Base-by-base conservation (phyloP, 768 basidiomycete species). In the Tephrocybe sp. region DNA sequence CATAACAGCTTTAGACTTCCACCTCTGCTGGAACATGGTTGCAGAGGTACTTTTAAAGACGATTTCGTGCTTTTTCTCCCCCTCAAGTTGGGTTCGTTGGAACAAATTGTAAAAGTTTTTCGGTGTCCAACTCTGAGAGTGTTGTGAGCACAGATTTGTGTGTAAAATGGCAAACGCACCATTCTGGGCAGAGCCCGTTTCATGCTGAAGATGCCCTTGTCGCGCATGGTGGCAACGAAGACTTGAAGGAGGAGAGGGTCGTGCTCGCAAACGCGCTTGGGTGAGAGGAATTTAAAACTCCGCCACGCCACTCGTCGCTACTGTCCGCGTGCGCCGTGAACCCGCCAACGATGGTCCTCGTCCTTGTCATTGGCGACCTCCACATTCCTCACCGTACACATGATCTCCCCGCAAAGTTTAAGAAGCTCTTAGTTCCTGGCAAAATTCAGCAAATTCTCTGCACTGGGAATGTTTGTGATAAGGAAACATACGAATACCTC, bases 391-490 rank as follows among this genome's bases (percentile, higher is more conserved):
- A 91, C 65, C 74, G 91, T 37, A 75, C 73, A 8, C 91, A 97
- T 64, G 97, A 97, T 62, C 80, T 99, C 8, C 94, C 97, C 0
- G 74, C 83, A 12, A 97, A 97, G 71, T 99, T 99, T 73, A 94
- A 95, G 74, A 97, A 97, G 63, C 84, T 98, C 1, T 77, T 99
- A 45, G 86, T 91, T 4, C 90, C 90, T 16, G 97, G 97, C 18
- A 99, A 99, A 69, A 98, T 99, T 38, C 91, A 94, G 54, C 95
- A 98, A 67, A 97, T 98, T 51, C 76, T 98, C 21, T 97, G 93
- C 66, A 98, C 95, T 0, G 97, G 97, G 40, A 98, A 98, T 64
- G 87, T 97, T 19, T 94, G 92, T 67, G 97, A 99, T 72, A 86
- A 87, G 61, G 95, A 98, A 69, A 98, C 97, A 6, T 94, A 89